Base-by-base conservation (phyloP, 352 stramenopile genomes). In the Phytophthora agathidicida region DNA sequence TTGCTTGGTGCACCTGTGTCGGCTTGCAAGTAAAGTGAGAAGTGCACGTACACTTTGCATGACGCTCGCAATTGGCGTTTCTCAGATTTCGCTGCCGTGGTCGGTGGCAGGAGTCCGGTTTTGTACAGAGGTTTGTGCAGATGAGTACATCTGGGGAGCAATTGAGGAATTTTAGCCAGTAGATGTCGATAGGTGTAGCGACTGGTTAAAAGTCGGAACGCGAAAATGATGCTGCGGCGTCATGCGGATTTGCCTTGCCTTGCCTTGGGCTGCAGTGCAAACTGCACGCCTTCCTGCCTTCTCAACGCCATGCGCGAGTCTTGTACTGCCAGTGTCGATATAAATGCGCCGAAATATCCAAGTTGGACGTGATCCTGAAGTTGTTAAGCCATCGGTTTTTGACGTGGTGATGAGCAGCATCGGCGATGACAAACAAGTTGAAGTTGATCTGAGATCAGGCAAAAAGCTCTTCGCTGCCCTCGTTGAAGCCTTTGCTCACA, bases 121-220 rank as follows among this genome's bases (percentile, higher is more conserved):
- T 17, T 51, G 30, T n/a, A 36, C 17, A 5, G 2, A 39, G n/a
- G 14, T n/a, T n/a, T n/a, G n/a, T n/a, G n/a, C 17, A 6, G 27
- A 42, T 37, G 9, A n/a, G 48, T 48, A 41, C 36, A 47, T 27
- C 2, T 43, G n/a, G 17, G 38, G 19, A 19, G n/a, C 43, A 22
- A 19, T 51, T 10, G 19, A 3, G 1, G 45, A 3, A 11, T 46
- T 45, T 55, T 56, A 22, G n/a, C 42, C 43, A 48, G n/a, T 62
- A 6, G 19, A 3, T 56, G 14, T 5, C 4, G 26, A 26, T 5
- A 14, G 13, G 19, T 19, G 6, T n/a, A 20, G 19, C 53, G 32
- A 62, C 28, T 62, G 53, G 43, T 33, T 45, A 20, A 63, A 60
- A 60, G 11, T 47, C 41, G 57, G 37, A 53, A 1, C 22, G 20